Evolutionary conservation across 495 filamentous ascomycete species (phyloP).

Genomic region (Annulohypoxylon stygium): DNA sequence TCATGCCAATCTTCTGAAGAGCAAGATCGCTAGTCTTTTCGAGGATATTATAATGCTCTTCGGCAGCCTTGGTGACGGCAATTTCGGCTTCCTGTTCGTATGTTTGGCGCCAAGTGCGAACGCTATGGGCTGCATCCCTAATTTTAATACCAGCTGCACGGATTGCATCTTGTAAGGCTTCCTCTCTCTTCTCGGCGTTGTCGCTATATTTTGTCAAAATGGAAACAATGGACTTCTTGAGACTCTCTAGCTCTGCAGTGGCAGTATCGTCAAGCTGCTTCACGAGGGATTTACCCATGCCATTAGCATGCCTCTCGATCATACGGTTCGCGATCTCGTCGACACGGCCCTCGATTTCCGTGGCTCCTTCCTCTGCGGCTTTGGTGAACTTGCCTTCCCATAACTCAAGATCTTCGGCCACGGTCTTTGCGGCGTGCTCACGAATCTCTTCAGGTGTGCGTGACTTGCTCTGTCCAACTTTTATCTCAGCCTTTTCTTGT

Average conservation of each 20-base stretch:
- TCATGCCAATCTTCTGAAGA: conserved; percentile 94
- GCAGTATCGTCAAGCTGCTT: conserved; percentile 76
- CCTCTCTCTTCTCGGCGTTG: conserved; percentile 68
- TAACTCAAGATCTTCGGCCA: conserved; percentile 79
- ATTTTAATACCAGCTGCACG: conserved; percentile 80
- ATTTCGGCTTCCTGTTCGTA: conserved; percentile 78
- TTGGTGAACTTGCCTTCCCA: conserved; percentile 90
- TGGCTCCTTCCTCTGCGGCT: conserved; percentile 82
- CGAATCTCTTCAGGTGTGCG: conserved; percentile 56
- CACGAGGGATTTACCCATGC: conserved; percentile 73
- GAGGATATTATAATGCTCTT: conserved; percentile 84
- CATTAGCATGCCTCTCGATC: conserved; percentile 61
- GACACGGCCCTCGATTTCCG: conserved; percentile 81
- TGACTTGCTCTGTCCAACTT: conserved; percentile 44
- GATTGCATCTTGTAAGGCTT: conserved; percentile 73
- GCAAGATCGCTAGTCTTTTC: conserved; percentile 88
- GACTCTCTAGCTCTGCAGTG: conserved; percentile 68
- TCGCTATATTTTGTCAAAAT: conserved; percentile 65
- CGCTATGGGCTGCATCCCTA: conserved; percentile 81
- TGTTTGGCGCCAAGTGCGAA: conserved; percentile 81
- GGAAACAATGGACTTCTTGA: conserved; percentile 76
- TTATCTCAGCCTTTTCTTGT: conserved; percentile 16
- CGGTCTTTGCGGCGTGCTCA: conserved; percentile 70
- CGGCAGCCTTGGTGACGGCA: conserved; percentile 78
- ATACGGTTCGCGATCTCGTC: conserved; percentile 71